Base-by-base conservation (phyloP, 805 yeast species). In the Candida michaelii region DNA sequence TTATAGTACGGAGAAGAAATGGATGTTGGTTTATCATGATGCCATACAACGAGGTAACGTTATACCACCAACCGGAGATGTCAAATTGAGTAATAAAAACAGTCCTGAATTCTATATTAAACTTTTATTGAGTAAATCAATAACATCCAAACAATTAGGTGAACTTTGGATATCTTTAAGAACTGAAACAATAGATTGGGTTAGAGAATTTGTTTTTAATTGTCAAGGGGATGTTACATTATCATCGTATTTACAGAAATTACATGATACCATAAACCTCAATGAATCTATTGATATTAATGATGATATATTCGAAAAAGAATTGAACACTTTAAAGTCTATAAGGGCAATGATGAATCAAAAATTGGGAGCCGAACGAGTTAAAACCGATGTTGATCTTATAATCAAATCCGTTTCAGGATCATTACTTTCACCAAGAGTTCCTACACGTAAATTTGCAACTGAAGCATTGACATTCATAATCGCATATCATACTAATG, bases 21-120 rank as follows among this genome's bases (percentile, higher is more conserved):
- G 97, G 96, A 82, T 87, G 83, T 73, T 90, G 50, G 83, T 90
- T 30, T 80, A 85, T 50, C 97, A 90, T 60, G 96, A 89, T 60
- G 80, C 84, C 17, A 73, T 87, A 35, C 60, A 59, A 62, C 60
- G 42, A 45, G 66, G 33, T 52, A 40, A 12, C 41, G 46, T 16
- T 46, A 39, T n/a, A 54, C 51, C 30, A 54, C 54, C 37, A 65
- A 58, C 27, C 66, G 60, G 29, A 7, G 29, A 25, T 4, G 12
- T 5, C 7, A 25, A 25, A n/a, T 7, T 12, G 5, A 25, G 13
- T 11, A 25, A 25, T 39, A 53, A 50, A 37, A 55, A 64, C 16
- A 74, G 82, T 17, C 97, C 93, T 1, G 89, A 80, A 48, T 81
- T 77, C 52, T 91, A 85, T 60, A 89, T 91, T 13, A 76, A 85